phyloP scores from a whole-genome alignment of 176 grass and related monocot genomes.

The Hordeum vulgare region DNA sequence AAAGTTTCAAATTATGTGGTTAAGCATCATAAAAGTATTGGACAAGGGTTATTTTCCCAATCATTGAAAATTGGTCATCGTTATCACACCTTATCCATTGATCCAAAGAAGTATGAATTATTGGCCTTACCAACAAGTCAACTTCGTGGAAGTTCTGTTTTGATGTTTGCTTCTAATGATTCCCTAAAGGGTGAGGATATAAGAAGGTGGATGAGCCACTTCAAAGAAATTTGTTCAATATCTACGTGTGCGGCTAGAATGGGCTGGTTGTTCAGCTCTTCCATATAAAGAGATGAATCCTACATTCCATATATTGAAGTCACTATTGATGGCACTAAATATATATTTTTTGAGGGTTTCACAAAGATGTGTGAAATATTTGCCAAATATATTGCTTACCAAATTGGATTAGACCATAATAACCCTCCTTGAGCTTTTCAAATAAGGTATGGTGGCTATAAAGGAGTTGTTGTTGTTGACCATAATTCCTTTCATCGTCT shows the following conservation, averaged over 20 bases:
- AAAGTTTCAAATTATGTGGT: slow-evolving; percentile 90
- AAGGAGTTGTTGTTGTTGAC: slow-evolving; percentile 75
- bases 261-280: slow-evolving; percentile 94
- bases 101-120: slow-evolving; percentile 86
- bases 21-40: slow-evolving; percentile 48
- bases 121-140: slow-evolving; percentile 97
- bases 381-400: slow-evolving; percentile 45
- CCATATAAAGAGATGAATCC: slow-evolving; percentile 54
- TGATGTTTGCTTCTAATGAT: slow-evolving; percentile 96
- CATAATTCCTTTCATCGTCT: slow-evolving; percentile 42
- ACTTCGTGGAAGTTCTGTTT: slow-evolving; percentile 84
- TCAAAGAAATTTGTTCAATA: slow-evolving; percentile 58
- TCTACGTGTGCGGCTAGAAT: slow-evolving; percentile 97
- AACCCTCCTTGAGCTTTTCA: slow-evolving; percentile 84
- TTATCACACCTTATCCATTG: slow-evolving; percentile 65
- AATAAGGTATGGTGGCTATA: slow-evolving; percentile 91
- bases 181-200: slow-evolving; percentile 58
- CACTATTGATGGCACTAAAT: slow-evolving; percentile 52
- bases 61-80: slow-evolving; percentile 73
- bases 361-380: slow-evolving; percentile 67
- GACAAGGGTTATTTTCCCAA: slow-evolving; percentile 52
- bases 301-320: slow-evolving; percentile 78
- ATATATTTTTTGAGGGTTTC: slow-evolving; percentile 92
- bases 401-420: slow-evolving; percentile 41
- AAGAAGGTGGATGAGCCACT: slow-evolving; percentile 90